phyloP scores from a whole-genome alignment of 495 filamentous ascomycete species.

The Aspergillus leporis region DNA sequence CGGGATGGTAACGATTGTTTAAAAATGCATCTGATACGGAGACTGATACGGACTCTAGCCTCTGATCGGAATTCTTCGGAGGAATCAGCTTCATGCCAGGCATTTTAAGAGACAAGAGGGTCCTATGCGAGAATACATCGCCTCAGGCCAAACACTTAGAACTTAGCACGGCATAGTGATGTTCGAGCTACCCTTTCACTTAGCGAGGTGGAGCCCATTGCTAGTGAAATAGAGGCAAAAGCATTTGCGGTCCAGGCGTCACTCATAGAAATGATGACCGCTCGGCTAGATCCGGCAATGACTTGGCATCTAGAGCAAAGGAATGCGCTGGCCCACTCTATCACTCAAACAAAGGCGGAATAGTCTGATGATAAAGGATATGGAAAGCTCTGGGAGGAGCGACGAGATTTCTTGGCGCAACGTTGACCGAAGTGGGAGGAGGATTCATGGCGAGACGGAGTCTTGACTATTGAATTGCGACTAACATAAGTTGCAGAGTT shows the following conservation, averaged over 20 bases:
- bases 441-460: conserved; percentile 4
- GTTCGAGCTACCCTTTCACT: conserved; percentile 4
- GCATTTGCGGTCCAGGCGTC: conserved; percentile 6
- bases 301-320: conserved; percentile 13
- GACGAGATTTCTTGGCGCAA: not conserved
- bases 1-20: conserved; percentile 7
- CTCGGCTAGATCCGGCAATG: conserved; percentile 12
- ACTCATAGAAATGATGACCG: conserved; percentile 8
- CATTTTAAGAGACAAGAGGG: conserved; percentile 6
- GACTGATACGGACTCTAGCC: conserved; percentile 6
- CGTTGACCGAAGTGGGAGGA: conserved; percentile 13
- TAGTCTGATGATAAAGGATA: not conserved
- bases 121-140: not conserved
- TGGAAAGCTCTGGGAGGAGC: not conserved
- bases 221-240: conserved; percentile 11
- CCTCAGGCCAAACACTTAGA: not conserved
- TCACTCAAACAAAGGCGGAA: conserved; percentile 3
- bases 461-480: no score
- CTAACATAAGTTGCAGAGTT: no score
- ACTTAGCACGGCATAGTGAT: not conserved
- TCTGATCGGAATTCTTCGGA: conserved; percentile 15
- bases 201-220: not conserved
- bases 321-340: conserved; percentile 6
- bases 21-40: conserved; percentile 4
- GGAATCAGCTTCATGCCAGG: conserved; percentile 7